Evolutionary conservation across 2,329 filamentous ascomycete species (phyloP).

Genomic region (Trichoderma sp.): DNA sequence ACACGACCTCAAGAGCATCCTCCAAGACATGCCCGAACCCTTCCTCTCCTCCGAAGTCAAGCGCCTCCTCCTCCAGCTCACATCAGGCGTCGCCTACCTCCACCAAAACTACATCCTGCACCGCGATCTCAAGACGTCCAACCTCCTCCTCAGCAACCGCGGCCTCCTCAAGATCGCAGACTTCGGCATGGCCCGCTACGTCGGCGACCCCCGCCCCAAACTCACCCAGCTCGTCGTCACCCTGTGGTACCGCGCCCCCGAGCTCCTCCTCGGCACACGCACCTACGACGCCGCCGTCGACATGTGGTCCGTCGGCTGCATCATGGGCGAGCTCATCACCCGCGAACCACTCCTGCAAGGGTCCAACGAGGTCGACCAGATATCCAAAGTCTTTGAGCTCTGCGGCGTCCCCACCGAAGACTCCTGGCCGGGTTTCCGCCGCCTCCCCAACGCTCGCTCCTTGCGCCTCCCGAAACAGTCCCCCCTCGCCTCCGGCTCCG

Average conservation of each 20-base stretch:
- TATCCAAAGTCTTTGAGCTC: conserved; percentile 83
- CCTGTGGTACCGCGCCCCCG: conserved; percentile 92
- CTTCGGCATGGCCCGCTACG: conserved; percentile 95
- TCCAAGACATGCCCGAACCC: conserved; percentile 90
- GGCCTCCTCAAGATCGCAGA: conserved; percentile 94
- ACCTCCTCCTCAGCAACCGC: conserved; percentile 91
- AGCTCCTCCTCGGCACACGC: conserved; percentile 78
- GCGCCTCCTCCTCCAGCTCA: conserved; percentile 80
- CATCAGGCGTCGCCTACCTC: conserved; percentile 77
- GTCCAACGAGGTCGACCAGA: conserved; percentile 87
- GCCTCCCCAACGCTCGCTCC: conserved; percentile 80
- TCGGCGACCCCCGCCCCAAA: conserved; percentile 71
- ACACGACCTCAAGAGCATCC: conserved; percentile 90
- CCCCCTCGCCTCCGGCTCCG: conserved; percentile 42
- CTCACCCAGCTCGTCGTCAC: conserved; percentile 94
- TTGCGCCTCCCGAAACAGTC: conserved; percentile 63
- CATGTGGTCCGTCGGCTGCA: conserved; percentile 95
- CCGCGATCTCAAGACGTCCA: conserved; percentile 90
- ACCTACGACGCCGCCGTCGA: conserved; percentile 77
- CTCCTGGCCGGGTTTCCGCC: conserved; percentile 81
- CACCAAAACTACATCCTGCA: conserved; percentile 90
- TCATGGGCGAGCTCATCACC: conserved; percentile 86
- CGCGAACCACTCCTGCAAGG: conserved; percentile 83
- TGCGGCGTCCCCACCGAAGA: conserved; percentile 82
- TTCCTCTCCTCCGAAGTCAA: conserved; percentile 93